These are phyloP conservation scores for Dryas octopetala DNA, from an alignment of 306 rosid genomes.

Conservation along the genomic window DNA sequence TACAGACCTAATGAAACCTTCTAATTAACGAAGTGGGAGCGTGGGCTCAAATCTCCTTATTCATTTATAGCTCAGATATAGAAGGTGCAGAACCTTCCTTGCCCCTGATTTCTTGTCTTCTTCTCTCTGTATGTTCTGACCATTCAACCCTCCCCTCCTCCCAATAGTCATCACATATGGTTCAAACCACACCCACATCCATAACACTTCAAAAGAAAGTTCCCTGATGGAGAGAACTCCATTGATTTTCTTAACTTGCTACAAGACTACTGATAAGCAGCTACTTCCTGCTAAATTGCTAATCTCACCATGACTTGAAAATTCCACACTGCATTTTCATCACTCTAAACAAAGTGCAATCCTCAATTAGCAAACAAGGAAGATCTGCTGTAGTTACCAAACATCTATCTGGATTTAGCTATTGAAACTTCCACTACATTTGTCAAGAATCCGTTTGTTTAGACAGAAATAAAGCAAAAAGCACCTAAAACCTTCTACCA, in stretches of 20 bases:
- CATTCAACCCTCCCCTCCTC: neutral
- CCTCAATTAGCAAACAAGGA: neutral
- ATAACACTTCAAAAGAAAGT: too few species aligned
- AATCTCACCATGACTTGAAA: neutral
- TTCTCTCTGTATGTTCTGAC: too few species aligned
- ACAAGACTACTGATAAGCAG: too few species aligned
- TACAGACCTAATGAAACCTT: too few species aligned
- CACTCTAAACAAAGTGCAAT: neutral
- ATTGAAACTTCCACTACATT: neutral
- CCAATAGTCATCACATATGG: neutral
- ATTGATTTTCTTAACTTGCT: too few species aligned
- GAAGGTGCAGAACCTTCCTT: neutral
- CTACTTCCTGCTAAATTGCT: neutral
- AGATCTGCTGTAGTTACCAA: neutral
- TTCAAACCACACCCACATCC: neutral
- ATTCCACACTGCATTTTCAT: neutral
- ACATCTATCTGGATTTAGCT: neutral
- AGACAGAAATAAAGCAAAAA: too few species aligned
- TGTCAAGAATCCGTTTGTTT: neutral
- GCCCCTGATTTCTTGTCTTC: neutral
- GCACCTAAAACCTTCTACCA: too few species aligned
- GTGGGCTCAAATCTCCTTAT: neutral
- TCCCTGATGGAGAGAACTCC: too few species aligned
- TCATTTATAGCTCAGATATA: neutral
- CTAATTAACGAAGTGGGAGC: neutral